Evolutionary conservation across 129 eudicot species (phyloP).

Genomic region (Sambucus nigra): DNA sequence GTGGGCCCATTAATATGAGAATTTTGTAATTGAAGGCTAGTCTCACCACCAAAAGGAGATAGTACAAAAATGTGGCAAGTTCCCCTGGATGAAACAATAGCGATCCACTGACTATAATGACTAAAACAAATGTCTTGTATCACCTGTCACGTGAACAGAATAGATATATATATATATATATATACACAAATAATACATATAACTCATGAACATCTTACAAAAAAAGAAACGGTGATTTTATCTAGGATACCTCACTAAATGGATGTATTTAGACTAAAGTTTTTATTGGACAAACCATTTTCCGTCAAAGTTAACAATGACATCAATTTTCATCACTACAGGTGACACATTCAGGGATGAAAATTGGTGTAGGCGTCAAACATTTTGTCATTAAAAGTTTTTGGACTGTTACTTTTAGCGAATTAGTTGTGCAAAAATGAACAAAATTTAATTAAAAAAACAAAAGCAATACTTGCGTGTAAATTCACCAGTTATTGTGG

Average conservation of each 20-base stretch:
- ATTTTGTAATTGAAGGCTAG: constrained; percentile 48
- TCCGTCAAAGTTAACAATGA: too few relatives aligned
- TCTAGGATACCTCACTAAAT: too few relatives aligned
- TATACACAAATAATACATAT: constrained; percentile 5
- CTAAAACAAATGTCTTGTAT: constrained; percentile 97
- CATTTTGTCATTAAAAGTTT: too few relatives aligned
- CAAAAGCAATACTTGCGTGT: too few relatives aligned
- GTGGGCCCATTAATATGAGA: constrained; percentile 36
- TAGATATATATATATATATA: constrained; percentile 8
- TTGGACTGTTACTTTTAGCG: too few relatives aligned
- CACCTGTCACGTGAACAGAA: constrained; percentile 42
- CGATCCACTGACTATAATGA: constrained; percentile 83
- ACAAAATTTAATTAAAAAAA: too few relatives aligned
- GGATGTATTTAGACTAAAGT: too few relatives aligned
- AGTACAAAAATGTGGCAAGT: constrained; percentile 84
- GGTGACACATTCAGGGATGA: neutral
- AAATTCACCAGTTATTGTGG: too few relatives aligned
- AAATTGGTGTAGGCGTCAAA: too few relatives aligned
- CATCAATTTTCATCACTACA: too few relatives aligned
- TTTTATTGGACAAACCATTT: too few relatives aligned
- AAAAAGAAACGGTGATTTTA: neutral
- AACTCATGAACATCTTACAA: neutral
- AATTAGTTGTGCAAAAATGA: too few relatives aligned
- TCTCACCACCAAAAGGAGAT: constrained; percentile 88
- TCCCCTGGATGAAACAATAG: constrained; percentile 82